phyloP scores from a whole-genome alignment of 371 early-diverging fungal genomes.

The Syncephalis plumigaleata region DNA sequence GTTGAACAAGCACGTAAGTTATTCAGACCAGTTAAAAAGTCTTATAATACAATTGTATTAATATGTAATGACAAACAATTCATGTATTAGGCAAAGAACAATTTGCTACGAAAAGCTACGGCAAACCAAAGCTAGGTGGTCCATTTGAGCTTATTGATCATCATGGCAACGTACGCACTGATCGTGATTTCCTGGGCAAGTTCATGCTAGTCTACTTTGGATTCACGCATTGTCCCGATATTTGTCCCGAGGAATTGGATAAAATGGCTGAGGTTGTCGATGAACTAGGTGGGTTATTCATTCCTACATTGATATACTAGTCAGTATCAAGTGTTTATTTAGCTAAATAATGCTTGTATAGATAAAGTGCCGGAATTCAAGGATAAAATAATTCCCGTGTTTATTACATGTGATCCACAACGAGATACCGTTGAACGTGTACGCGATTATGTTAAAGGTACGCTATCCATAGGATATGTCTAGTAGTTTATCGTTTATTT shows the following conservation, averaged over 20 bases:
- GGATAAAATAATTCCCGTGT: conserved; percentile 64
- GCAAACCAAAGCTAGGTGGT: conserved; percentile 86
- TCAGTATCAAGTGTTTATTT: not conserved
- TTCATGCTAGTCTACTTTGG: conserved; percentile 91
- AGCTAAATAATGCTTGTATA: conserved; percentile 2
- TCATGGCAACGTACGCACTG: conserved; percentile 37
- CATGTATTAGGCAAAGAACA: conserved; percentile 22
- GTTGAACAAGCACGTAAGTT: conserved; percentile 24
- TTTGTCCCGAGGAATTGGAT: conserved; percentile 96
- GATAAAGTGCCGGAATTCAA: conserved; percentile 29
- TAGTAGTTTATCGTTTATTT: not conserved
- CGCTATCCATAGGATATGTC: not conserved
- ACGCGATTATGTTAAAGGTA: conserved; percentile 64
- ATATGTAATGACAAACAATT: not conserved
- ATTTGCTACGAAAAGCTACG: conserved; percentile 22
- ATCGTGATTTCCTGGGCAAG: conserved; percentile 55
- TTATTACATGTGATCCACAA: conserved; percentile 92
- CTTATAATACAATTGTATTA: not conserved
- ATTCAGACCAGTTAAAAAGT: not conserved
- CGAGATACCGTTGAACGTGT: conserved; percentile 77
- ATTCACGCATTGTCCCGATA: conserved; percentile 96
- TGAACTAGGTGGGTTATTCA: conserved; percentile 36
- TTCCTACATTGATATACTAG: too few species aligned
- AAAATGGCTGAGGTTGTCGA: conserved; percentile 90
- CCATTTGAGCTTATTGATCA: conserved; percentile 77